Evolutionary conservation across 352 stramenopile species (phyloP).

Genomic region (Phytophthora boehmeriae): DNA sequence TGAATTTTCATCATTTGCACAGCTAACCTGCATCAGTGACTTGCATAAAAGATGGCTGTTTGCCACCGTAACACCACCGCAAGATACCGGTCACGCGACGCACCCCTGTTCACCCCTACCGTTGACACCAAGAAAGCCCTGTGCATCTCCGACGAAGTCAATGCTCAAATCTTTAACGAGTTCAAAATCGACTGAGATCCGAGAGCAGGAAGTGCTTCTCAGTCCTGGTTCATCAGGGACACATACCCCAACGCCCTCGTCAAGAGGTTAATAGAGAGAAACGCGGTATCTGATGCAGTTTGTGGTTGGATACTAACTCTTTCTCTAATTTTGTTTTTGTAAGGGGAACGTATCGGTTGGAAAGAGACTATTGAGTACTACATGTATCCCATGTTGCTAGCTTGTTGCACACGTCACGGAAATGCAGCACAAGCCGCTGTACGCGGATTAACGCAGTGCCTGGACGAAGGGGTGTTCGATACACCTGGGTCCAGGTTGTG

Average conservation of each 20-base stretch:
- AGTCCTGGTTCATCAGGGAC: slow-evolving; percentile 3
- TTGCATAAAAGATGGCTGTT: slow-evolving; percentile 51
- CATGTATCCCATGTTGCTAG: slow-evolving; percentile 76
- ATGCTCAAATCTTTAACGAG: slow-evolving; percentile 18
- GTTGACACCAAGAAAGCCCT: slow-evolving; percentile 25
- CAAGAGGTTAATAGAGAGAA: slow-evolving; percentile 16
- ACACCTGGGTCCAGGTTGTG: slow-evolving; percentile 39
- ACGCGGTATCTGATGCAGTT: neutral
- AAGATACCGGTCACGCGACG: slow-evolving; percentile 14
- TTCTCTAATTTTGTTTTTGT: neutral
- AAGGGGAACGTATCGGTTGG: slow-evolving; percentile 27
- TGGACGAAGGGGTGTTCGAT: slow-evolving; percentile 69
- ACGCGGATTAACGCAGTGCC: slow-evolving; percentile 52
- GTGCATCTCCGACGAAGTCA: neutral
- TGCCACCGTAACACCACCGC: slow-evolving; percentile 29
- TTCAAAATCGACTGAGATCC: slow-evolving; percentile 29
- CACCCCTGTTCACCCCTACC: slow-evolving; percentile 9
- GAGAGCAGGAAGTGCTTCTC: slow-evolving; percentile 27
- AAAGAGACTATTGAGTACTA: slow-evolving; percentile 65
- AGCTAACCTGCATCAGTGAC: slow-evolving; percentile 44
- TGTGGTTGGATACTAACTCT: neutral
- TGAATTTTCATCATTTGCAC: neutral
- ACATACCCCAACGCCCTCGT: neutral
- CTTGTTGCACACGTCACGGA: slow-evolving; percentile 80
- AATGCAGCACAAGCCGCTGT: slow-evolving; percentile 57